Base-by-base conservation (phyloP, 2,329 filamentous ascomycete genomes). In the Claviceps sp. region DNA sequence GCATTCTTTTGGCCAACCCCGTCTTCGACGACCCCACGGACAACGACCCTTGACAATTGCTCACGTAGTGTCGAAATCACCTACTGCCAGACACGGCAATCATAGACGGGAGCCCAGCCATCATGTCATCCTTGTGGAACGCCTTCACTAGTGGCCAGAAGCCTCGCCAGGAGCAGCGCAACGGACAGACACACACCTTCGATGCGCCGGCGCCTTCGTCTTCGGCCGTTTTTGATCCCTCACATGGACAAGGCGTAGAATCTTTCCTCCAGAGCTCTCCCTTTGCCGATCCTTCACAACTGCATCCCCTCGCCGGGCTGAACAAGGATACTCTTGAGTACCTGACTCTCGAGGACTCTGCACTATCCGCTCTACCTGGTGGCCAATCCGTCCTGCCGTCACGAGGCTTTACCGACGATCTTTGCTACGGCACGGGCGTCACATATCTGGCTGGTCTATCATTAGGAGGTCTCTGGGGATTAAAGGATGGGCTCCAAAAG, bases 261-360 rank as follows among this genome's bases (percentile, higher is more conserved):
- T 85, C 87, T 52, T 96, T 98, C 71, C 81, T 97, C 54, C 83
- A 81, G 63, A 79, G 75, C 62, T 82, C 85, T 54, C 70, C 83
- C 52, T 84, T 93, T 61, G 81, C 89, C 67, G 93, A 98, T 70
- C 88, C 91, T 9, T 82, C 89, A 57, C 79, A 86, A 67, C 77
- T 98, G 62, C 93, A 98, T 69, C 93, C 94, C 46, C 83, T 98
- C 52, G 89, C 93, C 51, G 93, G 93, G 59, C 75, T 98, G 56
- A 89, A 96, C 73, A 84, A 88, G 72, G 88, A 95, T 62, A 87
- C 87, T 0, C 83, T 98, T 62, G 93, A 98, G 69, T 98, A 98
- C 70, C 79, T 98, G 58, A 84, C 85, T 26, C 84, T 98, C 63
- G 93, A 98, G 71, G 94, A 98, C 67, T 87, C 89, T 48, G 81